Conservation (phyloP, 106 monocot genomes). For the Hemerocallis citrina region DNA sequence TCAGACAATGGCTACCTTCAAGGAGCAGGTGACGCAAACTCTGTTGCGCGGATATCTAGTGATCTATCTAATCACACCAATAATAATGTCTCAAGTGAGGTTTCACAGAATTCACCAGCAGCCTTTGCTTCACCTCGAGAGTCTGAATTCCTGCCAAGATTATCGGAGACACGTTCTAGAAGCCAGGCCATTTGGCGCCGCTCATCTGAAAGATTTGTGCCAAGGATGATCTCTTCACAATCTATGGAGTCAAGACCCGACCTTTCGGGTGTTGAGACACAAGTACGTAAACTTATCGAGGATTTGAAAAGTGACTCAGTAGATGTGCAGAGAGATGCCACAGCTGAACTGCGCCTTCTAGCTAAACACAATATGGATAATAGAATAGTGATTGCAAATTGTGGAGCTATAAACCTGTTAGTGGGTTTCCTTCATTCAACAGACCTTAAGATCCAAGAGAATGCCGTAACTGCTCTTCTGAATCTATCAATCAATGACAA, state of each 20-base stretch:
- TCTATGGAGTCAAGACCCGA: conserved; percentile 51
- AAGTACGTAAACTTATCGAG: conserved; percentile 51
- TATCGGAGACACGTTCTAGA: conserved; percentile 38
- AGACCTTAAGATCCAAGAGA: conserved; percentile 64
- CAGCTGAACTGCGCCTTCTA: conserved; percentile 56
- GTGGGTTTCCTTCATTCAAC: conserved; percentile 62
- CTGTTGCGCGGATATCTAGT: conserved; percentile 18
- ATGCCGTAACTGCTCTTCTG: conserved; percentile 81
- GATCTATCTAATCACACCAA: conserved; percentile 25
- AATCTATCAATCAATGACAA: conserved; percentile 96
- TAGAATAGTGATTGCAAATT: conserved; percentile 69
- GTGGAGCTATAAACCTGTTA: conserved; percentile 56
- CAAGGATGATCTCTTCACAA: conserved; percentile 46
- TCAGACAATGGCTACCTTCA: conserved; percentile 17
- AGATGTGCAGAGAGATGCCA: conserved; percentile 52
- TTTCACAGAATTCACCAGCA: conserved; percentile 15
- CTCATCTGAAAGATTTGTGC: conserved; percentile 44
- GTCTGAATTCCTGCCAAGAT: conserved; percentile 21
- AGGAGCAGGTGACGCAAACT: conserved; percentile 15
- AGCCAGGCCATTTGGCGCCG: conserved; percentile 41
- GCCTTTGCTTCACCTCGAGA: conserved; percentile 26
- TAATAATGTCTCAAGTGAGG: conserved; percentile 45
- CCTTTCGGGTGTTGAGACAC: conserved; percentile 39
- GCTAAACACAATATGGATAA: conserved; percentile 82
- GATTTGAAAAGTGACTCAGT: conserved; percentile 62